Base-by-base conservation (phyloP, 2,329 filamentous ascomycete species). In the Aspergillus arachidicola region DNA sequence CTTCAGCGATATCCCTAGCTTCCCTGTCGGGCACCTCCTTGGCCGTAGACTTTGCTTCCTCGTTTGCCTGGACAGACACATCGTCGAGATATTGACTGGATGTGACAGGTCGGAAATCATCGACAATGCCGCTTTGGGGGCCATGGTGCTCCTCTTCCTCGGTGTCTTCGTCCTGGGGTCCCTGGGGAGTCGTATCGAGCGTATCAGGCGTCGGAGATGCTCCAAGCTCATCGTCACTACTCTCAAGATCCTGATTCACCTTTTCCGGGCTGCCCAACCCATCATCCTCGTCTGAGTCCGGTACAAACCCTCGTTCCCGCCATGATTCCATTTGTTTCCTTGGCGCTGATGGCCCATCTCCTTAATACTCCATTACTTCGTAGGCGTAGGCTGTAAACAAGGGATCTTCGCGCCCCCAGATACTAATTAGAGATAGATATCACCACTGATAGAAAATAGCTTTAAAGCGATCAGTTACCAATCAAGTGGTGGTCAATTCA, bases 241-340 rank as follows among this genome's bases (percentile, higher is more conserved):
- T 16, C 2, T 63, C 60, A 7, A 30, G n/a, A 19, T 57, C 28
- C 51, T 64, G 53, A 28, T 56, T 66, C 50, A 62, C 59, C 14
- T 66, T 65, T 23, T 72, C 69, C 61, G 78, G 72, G 54, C 72
- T 77, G 32, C 80, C 79, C 53, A 78, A 73, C 56, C 76, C 77
- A 55, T 79, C 79, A 55, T 80, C 80, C 23, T 81, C 79, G 64
- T 84, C 82, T 50, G 82, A 84, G 72, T 84, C 82, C 64, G 81
- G 80, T 65, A 84, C 82, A 77, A 79, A 84, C 59, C 82, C 82
- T 75, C 79, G 78, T 72, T 80, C 76, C 72, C 79, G 79, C 82
- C 82, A 84, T 78, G 76, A 75, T 77, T 80, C 78, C 78, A 80
- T 80, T 78, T 74, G 74, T 71, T 68, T 70, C 63, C 67, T 71